Base-by-base conservation (phyloP, 1,139 yeast species). In the Diutina scorzettiae region DNA sequence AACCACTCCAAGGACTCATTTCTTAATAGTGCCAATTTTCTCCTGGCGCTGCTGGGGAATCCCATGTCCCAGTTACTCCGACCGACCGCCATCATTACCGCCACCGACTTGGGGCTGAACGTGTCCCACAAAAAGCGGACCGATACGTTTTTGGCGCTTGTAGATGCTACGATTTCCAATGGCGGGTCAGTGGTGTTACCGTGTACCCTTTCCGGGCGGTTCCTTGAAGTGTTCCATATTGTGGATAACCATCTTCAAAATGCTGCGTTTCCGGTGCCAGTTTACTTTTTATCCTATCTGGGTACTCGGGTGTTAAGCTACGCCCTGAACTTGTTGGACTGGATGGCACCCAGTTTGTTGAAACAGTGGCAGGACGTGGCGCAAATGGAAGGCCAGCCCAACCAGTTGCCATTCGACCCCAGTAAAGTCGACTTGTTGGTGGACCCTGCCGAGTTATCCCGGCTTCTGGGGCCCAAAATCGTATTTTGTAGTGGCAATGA, bases 1-100 rank as follows among this genome's bases (percentile, higher is more conserved):
- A 89, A 89, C 56, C 98, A 91, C 57, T 81, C 96, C 1, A 78
- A 78, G 48, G 97, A 91, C 53, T 73, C 85, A 0, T 89, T 87
- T 52, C 63, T 91, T 44, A 83, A 82, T 51, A 76, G 84, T 44
- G 91, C 96, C n/a, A 77, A 81, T 14, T 70, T 87, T 43, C 60
- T 83, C 41, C 58, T 69, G 7, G 48, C 64, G 5, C 49, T 63
- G 9, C 64, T 60, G 21, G 73, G 71, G 8, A 64, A 72, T 43
- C 78, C 91, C 0, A 60, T 76, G n/a, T 71, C 82, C 5, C 72
- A 77, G 42, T 63, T 89, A 28, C 58, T 76, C 48, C 70, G 95
- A 53, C 96, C 98, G 2, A 81, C 95, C 1, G 84, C 89, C 0
- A 65, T 93, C 45, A 78, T 93, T 29, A 84, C 95, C 6, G 78